Base-by-base conservation (phyloP, 2,329 filamentous ascomycete species). In the Colletotrichum eleusines region DNA sequence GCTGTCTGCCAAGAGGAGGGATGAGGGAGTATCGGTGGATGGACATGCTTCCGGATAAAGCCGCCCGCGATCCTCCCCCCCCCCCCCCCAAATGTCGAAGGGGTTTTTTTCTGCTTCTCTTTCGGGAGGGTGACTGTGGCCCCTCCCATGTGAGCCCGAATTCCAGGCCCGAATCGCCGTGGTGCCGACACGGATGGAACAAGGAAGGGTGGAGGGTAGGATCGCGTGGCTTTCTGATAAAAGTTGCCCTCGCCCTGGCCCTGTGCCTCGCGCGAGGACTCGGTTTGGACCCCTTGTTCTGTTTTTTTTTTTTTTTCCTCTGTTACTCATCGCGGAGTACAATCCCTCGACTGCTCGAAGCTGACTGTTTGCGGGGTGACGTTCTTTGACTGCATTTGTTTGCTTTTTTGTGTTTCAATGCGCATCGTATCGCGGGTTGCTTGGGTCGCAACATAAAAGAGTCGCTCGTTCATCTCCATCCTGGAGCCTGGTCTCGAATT, bases 161-260 rank as follows among this genome's bases (percentile, higher is more conserved):
- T 28, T 62, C 59, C 33, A 62, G 59, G 59, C 59, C 59, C 46
- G 46, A 16, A 28, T 62, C 48, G 46, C 48, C 60, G 35, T 26
- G 48, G 53, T 53, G 60, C 35, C 31, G 31, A 23, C 51, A n/a
- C n/a, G 42, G 18, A 35, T 54, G 46, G 46, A 51, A 33, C 11
- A 7, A n/a, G 33, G 42, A 20, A 35, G 42, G 28, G 58, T 42
- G 31, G 26, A 48, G 31, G 42, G 42, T 60, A 33, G 59, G 46
- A 53, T 51, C 44, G 60, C 26, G 31, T 53, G 7, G 23, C 33
- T n/a, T n/a, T 23, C 33, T 63, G 18, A 42, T 28, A 42, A 63
- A n/a, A 31, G 60, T 23, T 48, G 28, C n/a, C 58, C 33, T 33
- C 44, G 33, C 38, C 58, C 31, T 50, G 44, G 42, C 42, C 18